These are phyloP conservation scores for Trichoderma asperelloides DNA, from an alignment of 495 filamentous ascomycete genomes.

Conservation along the genomic window DNA sequence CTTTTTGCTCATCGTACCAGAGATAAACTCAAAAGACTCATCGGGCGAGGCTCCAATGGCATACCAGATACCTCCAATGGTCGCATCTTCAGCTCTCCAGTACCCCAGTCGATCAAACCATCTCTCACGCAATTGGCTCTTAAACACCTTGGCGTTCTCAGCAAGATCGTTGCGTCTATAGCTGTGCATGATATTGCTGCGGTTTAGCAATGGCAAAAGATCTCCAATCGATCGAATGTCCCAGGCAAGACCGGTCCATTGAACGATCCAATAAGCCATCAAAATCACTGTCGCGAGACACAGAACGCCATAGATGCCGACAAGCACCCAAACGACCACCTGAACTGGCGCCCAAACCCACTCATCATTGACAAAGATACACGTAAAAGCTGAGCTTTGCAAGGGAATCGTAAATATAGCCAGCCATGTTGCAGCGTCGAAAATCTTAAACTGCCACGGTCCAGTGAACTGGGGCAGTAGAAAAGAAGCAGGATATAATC, in stretches of 20 bases:
- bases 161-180: constrained; percentile 48
- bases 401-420: constrained; percentile 37
- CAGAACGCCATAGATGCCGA: constrained; percentile 62
- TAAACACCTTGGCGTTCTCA: constrained; percentile 32
- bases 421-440: constrained; percentile 36
- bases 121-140: constrained; percentile 34
- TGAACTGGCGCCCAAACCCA: constrained; percentile 78
- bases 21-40: neutral
- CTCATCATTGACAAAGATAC: constrained; percentile 28
- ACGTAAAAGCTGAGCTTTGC: constrained; percentile 39
- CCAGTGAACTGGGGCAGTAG: constrained; percentile 37
- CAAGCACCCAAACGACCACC: constrained; percentile 67
- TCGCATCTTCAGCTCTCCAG: constrained; percentile 54
- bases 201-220: constrained; percentile 61
- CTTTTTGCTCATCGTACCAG: constrained; percentile 28
- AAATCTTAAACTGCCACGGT: constrained; percentile 36
- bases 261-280: constrained; percentile 38
- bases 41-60: constrained; percentile 24
- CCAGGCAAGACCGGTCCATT: constrained; percentile 72
- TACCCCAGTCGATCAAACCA: constrained; percentile 67
- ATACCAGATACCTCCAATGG: constrained; percentile 29
- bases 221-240: constrained; percentile 75
- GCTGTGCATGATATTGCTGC: constrained; percentile 66
- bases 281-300: constrained; percentile 46
- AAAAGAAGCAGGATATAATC: constrained; percentile 42